Evolutionary conservation across 768 basidiomycete genomes (phyloP).

Genomic region (Podaxis sp.): DNA sequence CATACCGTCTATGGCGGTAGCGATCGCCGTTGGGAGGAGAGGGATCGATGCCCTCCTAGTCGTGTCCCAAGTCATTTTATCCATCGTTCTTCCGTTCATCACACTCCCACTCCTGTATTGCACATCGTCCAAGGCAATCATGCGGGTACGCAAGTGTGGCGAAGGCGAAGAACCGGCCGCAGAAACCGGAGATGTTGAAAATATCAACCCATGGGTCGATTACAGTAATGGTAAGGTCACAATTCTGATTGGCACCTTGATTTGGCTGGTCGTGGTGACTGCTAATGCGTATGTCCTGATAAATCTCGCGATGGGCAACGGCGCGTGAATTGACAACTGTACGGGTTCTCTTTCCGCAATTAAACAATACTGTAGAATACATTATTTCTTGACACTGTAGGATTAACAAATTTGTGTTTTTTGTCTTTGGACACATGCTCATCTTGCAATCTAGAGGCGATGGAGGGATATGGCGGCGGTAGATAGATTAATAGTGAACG

Average conservation of each 20-base stretch:
- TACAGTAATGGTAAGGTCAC: constrained; percentile 58
- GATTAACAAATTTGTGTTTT: not conserved
- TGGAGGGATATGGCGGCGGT: not conserved
- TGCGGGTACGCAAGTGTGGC: constrained; percentile 56
- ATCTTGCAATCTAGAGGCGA: not conserved
- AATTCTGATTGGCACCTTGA: constrained; percentile 44
- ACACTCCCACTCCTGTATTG: constrained; percentile 76
- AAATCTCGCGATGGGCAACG: constrained; percentile 34
- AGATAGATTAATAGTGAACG: not conserved
- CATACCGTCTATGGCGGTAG: constrained; percentile 78
- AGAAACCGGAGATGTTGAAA: constrained; percentile 17
- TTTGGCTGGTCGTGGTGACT: constrained; percentile 62
- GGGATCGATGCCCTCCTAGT: constrained; percentile 83
- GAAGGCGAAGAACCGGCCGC: not conserved
- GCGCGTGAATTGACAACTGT: not conserved
- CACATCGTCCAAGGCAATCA: constrained; percentile 66
- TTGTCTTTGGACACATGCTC: not conserved
- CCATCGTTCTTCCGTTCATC: constrained; percentile 82
- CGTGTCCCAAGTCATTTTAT: constrained; percentile 78
- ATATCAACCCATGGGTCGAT: constrained; percentile 41
- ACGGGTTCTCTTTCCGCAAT: not conserved
- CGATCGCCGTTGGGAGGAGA: constrained; percentile 58
- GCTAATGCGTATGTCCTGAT: constrained; percentile 80
- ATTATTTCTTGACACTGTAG: not conserved
- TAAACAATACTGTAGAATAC: not conserved